phyloP scores from a whole-genome alignment of 805 yeast genomes.

The Saccharomycopsis javanensis region DNA sequence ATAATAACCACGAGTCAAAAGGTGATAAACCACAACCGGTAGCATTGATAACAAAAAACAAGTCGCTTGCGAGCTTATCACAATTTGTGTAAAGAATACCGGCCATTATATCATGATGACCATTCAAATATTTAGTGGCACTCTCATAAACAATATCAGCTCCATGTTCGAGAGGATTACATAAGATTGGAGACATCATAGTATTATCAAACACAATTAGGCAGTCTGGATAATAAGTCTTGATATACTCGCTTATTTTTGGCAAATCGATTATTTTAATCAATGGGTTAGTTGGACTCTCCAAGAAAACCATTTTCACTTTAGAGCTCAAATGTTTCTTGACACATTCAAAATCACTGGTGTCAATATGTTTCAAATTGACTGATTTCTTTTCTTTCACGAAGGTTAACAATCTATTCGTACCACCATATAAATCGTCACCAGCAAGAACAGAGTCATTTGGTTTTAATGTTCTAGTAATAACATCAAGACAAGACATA shows the following conservation, averaged over 20 bases:
- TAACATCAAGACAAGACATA: slow-evolving; percentile 87
- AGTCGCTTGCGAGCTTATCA: slow-evolving; percentile 51
- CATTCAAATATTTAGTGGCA: slow-evolving; percentile 86
- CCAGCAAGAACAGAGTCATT: slow-evolving; percentile 94
- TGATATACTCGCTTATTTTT: slow-evolving; percentile 56
- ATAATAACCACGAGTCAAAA: slow-evolving; percentile 82
- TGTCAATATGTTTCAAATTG: slow-evolving; percentile 67
- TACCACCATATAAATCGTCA: slow-evolving; percentile 90
- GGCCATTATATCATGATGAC: slow-evolving; percentile 96
- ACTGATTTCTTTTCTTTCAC: slow-evolving; percentile 54
- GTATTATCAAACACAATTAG: slow-evolving; percentile 87
- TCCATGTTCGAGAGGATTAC: slow-evolving; percentile 78
- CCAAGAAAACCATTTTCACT: slow-evolving; percentile 76
- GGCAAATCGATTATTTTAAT: slow-evolving; percentile 79
- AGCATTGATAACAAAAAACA: slow-evolving; percentile 75
- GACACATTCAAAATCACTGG: slow-evolving; percentile 60
- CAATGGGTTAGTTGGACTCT: slow-evolving; percentile 89
- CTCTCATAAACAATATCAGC: slow-evolving; percentile 90
- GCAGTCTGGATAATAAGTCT: slow-evolving; percentile 53
- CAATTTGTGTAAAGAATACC: slow-evolving; percentile 73
- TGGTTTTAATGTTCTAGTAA: slow-evolving; percentile 60
- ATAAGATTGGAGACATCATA: slow-evolving; percentile 87
- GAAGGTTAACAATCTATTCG: slow-evolving; percentile 74
- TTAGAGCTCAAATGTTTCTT: slow-evolving; percentile 41
- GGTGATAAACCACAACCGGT: slow-evolving; percentile 90